phyloP scores from a whole-genome alignment of 768 basidiomycete genomes.

The Trametopsis cervina region DNA sequence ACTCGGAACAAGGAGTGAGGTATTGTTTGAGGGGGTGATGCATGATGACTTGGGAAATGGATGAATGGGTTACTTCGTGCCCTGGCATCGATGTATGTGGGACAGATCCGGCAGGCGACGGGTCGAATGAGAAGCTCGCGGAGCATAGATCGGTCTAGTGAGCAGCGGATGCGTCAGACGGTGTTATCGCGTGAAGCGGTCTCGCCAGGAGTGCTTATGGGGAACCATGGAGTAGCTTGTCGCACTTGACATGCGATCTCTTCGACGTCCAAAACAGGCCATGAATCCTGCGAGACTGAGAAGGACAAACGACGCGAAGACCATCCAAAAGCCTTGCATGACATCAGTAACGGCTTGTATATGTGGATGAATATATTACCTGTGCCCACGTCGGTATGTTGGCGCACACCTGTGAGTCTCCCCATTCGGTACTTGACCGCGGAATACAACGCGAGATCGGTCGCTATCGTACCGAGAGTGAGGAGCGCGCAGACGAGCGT shows the following conservation, averaged over 20 bases:
- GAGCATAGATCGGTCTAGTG: too few species aligned
- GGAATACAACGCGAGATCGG: constrained; percentile 69
- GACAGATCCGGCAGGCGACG: too few species aligned
- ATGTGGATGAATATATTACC: constrained; percentile 37
- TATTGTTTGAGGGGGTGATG: too few species aligned
- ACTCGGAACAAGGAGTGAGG: too few species aligned
- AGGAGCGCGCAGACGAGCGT: constrained; percentile 66
- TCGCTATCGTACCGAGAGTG: constrained; percentile 65
- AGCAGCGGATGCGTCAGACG: too few species aligned
- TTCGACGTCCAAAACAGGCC: constrained; percentile 62
- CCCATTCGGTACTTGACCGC: constrained; percentile 52
- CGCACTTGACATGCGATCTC: constrained; percentile 39
- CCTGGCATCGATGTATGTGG: too few species aligned
- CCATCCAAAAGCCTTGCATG: constrained; percentile 64
- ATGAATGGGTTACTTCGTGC: too few species aligned
- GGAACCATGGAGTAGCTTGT: constrained; percentile 20
- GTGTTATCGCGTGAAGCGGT: too few species aligned
- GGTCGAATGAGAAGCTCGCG: too few species aligned
- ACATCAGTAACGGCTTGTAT: constrained; percentile 1
- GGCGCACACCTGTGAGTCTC: constrained; percentile 37
- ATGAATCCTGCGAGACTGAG: constrained; percentile 59
- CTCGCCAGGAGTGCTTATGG: constrained; percentile 27
- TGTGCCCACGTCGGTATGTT: constrained; percentile 49
- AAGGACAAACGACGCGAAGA: constrained; percentile 58
- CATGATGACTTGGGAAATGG: too few species aligned